Conservation (phyloP, 2,329 filamentous ascomycete species). For the Thelonectria rubi region DNA sequence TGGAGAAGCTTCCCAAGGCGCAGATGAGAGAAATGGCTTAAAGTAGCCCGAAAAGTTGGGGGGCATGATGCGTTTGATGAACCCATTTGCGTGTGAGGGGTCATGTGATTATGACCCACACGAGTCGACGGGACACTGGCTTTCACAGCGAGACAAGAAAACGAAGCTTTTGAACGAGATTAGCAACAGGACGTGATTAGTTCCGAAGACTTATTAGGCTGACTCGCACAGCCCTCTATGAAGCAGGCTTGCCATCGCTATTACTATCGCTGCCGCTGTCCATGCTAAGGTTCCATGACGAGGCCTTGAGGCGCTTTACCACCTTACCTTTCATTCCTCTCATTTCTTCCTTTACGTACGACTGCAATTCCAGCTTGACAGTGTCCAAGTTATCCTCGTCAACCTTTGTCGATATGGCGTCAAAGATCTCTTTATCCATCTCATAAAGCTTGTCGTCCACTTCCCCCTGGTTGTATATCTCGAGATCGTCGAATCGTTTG, state of each 20-base stretch:
- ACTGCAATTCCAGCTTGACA: background rate
- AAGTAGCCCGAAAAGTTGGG: too few species aligned
- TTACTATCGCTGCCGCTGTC: background rate
- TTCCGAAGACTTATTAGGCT: too few species aligned
- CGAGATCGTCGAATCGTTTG: slow-evolving; percentile 1
- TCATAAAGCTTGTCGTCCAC: slow-evolving; percentile 1
- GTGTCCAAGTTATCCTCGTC: background rate
- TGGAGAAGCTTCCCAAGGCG: too few species aligned
- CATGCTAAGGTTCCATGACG: background rate
- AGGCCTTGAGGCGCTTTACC: slow-evolving; percentile 5
- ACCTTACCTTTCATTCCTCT: background rate
- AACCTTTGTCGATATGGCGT: slow-evolving; percentile 1
- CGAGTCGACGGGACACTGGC: too few species aligned
- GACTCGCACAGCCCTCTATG: background rate
- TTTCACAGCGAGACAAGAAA: too few species aligned
- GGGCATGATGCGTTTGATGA: too few species aligned
- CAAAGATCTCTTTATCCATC: background rate
- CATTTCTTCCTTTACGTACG: background rate
- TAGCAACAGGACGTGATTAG: too few species aligned
- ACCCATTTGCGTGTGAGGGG: too few species aligned
- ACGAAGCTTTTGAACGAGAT: too few species aligned
- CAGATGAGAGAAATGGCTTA: too few species aligned
- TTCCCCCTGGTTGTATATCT: background rate
- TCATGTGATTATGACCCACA: too few species aligned
- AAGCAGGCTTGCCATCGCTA: background rate